These are phyloP conservation scores for Casuarina equisetifolia DNA, from an alignment of 306 rosid species.

Conservation along the genomic window DNA sequence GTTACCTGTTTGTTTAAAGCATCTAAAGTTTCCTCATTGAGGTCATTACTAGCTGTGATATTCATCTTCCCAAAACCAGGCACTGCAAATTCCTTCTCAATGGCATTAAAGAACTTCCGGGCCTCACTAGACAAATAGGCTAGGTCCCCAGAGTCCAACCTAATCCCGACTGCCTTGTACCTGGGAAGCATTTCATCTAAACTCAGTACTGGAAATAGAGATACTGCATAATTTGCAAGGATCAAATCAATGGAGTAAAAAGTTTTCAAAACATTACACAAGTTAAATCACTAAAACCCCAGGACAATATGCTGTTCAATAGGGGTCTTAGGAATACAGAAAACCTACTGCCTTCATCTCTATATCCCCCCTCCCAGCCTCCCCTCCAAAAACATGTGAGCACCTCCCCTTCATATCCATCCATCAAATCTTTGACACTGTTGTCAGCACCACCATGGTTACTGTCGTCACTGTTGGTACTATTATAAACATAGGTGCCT, in stretches of 20 bases:
- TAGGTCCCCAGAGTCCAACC: slow-evolving; percentile 94
- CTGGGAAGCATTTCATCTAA: slow-evolving; percentile 48
- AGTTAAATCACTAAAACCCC: slow-evolving; percentile 10
- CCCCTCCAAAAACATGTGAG: no score
- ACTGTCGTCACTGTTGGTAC: neutral
- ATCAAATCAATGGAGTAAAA: slow-evolving; percentile 13
- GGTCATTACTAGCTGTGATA: slow-evolving; percentile 94
- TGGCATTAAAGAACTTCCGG: slow-evolving; percentile 62
- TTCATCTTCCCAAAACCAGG: slow-evolving; percentile 58
- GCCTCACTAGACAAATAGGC: slow-evolving; percentile 80
- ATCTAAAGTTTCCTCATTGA: slow-evolving; percentile 94
- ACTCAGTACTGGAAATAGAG: slow-evolving; percentile 25
- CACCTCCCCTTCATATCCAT: neutral
- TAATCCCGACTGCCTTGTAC: slow-evolving; percentile 81
- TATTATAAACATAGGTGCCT: neutral
- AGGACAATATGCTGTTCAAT: slow-evolving; percentile 7
- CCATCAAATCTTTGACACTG: neutral
- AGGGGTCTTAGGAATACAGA: neutral
- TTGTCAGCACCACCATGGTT: neutral
- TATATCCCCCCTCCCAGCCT: no score
- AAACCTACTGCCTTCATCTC: neutral
- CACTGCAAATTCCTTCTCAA: slow-evolving; percentile 74
- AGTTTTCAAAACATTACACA: slow-evolving; percentile 5
- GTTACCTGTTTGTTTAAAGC: slow-evolving; percentile 94
- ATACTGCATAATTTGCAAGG: slow-evolving; percentile 10